These are phyloP conservation scores for Pseudopithomyces chartarum DNA, from an alignment of 2,329 filamentous ascomycete genomes.

Conservation along the genomic window DNA sequence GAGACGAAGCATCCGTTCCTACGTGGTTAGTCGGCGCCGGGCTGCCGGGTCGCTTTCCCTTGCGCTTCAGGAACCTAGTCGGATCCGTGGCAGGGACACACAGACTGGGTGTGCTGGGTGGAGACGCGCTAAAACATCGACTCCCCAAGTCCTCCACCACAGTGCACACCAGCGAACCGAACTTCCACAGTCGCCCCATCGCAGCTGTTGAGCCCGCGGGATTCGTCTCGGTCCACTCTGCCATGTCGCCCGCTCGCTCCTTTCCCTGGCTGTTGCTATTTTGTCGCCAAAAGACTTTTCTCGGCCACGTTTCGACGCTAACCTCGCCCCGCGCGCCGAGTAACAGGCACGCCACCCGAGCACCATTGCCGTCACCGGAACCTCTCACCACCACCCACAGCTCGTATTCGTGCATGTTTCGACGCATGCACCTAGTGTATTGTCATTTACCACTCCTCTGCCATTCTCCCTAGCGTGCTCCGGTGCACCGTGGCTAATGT, in stretches of 20 bases:
- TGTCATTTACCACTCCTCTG: conserved; percentile 6
- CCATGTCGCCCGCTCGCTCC: not conserved
- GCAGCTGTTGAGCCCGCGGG: not conserved
- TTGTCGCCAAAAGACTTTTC: not conserved
- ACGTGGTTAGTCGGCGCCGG: not conserved
- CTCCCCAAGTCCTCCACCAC: not conserved
- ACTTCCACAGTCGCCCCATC: not conserved
- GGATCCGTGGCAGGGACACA: not conserved
- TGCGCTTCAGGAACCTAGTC: conserved; percentile 3
- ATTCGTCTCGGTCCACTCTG: not conserved
- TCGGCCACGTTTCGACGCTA: conserved; percentile 3
- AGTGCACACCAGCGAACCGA: too few relatives aligned
- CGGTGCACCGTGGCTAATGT: conserved; percentile 6
- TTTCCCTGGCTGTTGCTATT: not conserved
- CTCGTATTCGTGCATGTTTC: conserved; percentile 10
- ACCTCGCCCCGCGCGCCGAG: not conserved
- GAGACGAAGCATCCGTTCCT: conserved; percentile 2
- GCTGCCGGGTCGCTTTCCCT: conserved; percentile 4
- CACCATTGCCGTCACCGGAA: not conserved
- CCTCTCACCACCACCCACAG: not conserved
- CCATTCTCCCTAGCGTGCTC: not conserved
- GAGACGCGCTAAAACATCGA: not conserved
- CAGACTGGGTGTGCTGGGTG: not conserved
- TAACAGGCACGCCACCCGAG: not conserved
- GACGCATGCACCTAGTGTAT: conserved; percentile 19